phyloP scores from a whole-genome alignment of 345 rosid genomes.

The Aquilaria malaccensis region DNA sequence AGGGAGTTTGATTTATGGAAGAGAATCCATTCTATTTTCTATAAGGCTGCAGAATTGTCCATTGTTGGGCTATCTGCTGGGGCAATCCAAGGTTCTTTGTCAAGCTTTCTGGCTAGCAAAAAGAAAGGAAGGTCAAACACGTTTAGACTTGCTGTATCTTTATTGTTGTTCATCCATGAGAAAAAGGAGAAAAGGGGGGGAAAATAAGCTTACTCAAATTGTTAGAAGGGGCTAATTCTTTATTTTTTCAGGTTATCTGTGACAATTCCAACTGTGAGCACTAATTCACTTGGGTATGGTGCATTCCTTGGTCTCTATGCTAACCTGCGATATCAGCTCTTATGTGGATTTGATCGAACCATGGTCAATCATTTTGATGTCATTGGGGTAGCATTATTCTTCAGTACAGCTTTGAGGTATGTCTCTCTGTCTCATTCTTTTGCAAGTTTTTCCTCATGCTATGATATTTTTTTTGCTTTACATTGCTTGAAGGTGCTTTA shows the following conservation, averaged over 20 bases:
- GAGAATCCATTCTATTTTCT: slow-evolving; percentile 79
- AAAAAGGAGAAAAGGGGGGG: background rate
- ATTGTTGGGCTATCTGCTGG: slow-evolving; percentile 76
- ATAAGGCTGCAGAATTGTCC: slow-evolving; percentile 84
- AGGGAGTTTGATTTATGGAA: slow-evolving; percentile 87
- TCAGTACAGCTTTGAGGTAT: slow-evolving; percentile 84
- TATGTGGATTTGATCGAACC: slow-evolving; percentile 74
- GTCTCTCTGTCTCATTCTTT: slow-evolving; percentile 6
- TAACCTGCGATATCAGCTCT: slow-evolving; percentile 74
- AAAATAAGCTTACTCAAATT: background rate
- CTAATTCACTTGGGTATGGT: slow-evolving; percentile 74
- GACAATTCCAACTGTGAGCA: slow-evolving; percentile 60
- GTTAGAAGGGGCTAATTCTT: background rate
- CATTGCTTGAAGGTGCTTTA: background rate
- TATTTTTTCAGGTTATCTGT: slow-evolving; percentile 57
- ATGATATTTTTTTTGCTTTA: background rate
- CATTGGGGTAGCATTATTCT: slow-evolving; percentile 83
- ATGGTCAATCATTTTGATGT: slow-evolving; percentile 80
- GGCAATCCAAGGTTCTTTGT: slow-evolving; percentile 73
- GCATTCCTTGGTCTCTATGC: slow-evolving; percentile 89
- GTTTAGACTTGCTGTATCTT: slow-evolving; percentile 3
- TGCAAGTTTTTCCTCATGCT: too few relatives aligned
- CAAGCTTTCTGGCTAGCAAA: slow-evolving; percentile 55
- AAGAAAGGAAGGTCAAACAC: slow-evolving; percentile 63
- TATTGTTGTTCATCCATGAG: background rate